These are phyloP conservation scores for Trichoderma atroviride DNA, from an alignment of 2,329 filamentous ascomycete genomes.

Conservation along the genomic window DNA sequence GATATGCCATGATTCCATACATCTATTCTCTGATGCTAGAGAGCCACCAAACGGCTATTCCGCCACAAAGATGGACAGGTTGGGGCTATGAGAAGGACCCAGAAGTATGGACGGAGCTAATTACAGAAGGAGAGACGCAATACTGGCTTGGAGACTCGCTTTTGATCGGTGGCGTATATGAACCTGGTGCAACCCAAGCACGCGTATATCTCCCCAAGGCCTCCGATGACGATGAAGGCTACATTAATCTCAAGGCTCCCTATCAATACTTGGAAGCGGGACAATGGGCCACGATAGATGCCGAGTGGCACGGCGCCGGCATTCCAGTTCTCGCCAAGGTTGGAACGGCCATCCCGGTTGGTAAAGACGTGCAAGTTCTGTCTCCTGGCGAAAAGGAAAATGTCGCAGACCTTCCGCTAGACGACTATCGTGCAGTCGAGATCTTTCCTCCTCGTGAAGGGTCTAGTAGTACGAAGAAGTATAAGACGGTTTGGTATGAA, in stretches of 20 bases:
- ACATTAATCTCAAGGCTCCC: constrained; percentile 63
- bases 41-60: constrained; percentile 62
- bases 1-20: constrained; percentile 73
- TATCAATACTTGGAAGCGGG: constrained; percentile 57
- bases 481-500: constrained; percentile 42
- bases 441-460: constrained; percentile 44
- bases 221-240: constrained; percentile 61
- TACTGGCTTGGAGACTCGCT: constrained; percentile 73
- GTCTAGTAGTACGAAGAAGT: constrained; percentile 32
- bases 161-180: constrained; percentile 68
- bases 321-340: constrained; percentile 46
- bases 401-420: constrained; percentile 43
- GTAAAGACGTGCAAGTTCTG: constrained; percentile 42
- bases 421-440: constrained; percentile 48
- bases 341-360: constrained; percentile 45
- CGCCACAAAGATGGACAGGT: constrained; percentile 72
- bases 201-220: constrained; percentile 63
- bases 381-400: constrained; percentile 43
- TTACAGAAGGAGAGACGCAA: constrained; percentile 68
- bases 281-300: constrained; percentile 45
- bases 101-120: constrained; percentile 63
- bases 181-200: constrained; percentile 56
- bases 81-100: constrained; percentile 71
- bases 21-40: constrained; percentile 67
- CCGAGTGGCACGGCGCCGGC: constrained; percentile 47